phyloP scores from a whole-genome alignment of 106 monocot species.

The Dioscorea alata region DNA sequence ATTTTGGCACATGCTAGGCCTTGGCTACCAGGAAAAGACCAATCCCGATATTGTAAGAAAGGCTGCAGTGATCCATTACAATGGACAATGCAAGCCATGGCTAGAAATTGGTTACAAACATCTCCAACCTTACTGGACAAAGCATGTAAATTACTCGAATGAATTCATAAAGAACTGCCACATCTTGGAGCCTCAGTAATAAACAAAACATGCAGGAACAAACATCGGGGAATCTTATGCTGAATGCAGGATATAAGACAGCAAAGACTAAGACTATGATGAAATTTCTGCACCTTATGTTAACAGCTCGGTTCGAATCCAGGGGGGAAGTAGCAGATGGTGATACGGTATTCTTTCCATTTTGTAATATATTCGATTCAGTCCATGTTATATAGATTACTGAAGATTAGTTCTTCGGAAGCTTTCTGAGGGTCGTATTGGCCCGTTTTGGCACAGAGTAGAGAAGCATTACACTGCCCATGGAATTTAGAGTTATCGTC shows the following conservation, averaged over 20 bases:
- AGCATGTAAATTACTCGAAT: constrained; percentile 85
- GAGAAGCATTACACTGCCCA: background rate
- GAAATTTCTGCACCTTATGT: background rate
- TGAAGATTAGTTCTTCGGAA: background rate
- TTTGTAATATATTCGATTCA: constrained; percentile 13
- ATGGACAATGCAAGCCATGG: constrained; percentile 93
- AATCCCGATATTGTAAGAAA: constrained; percentile 35
- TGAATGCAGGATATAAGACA: background rate
- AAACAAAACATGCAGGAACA: background rate
- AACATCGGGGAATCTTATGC: too few species aligned
- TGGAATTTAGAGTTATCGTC: background rate
- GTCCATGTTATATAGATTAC: background rate
- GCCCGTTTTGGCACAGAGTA: background rate
- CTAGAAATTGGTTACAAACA: constrained; percentile 80
- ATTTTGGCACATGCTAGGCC: constrained; percentile 89
- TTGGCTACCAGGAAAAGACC: constrained; percentile 93
- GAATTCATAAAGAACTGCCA: constrained; percentile 83
- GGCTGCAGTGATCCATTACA: constrained; percentile 90
- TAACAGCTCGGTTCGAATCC: background rate
- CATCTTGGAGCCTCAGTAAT: constrained; percentile 70
- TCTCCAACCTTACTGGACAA: constrained; percentile 81
- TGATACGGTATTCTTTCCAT: constrained; percentile 12
- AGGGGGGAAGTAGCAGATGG: background rate
- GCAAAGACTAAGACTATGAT: background rate
- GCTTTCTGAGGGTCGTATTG: background rate